Conservation (phyloP, 768 basidiomycete species). For the Coprinellus micaceus region DNA sequence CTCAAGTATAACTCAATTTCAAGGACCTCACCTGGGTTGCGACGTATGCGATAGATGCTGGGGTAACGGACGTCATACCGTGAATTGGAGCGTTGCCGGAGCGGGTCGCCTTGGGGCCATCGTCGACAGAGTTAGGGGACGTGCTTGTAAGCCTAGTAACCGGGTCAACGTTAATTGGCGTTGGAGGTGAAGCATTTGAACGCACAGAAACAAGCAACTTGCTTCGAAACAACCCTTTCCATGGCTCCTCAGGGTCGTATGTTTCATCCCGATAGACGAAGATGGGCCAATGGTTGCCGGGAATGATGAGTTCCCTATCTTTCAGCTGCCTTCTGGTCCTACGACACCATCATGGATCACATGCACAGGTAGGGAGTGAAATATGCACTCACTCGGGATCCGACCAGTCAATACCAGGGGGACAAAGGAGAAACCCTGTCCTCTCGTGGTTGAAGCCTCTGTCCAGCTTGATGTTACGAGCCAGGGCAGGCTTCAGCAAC, state of each 20-base stretch:
- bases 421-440: slow-evolving; percentile 25
- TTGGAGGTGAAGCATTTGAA: no score
- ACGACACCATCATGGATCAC: no score
- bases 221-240: slow-evolving; percentile 17
- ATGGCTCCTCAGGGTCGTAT: slow-evolving; percentile 10
- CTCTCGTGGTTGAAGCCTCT: slow-evolving; percentile 20
- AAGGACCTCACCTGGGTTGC: not conserved
- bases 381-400: slow-evolving; percentile 4
- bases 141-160: not conserved
- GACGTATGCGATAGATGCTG: not conserved
- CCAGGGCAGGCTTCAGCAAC: not conserved
- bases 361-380: not conserved
- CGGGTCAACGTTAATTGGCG: no score
- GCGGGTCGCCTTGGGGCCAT: not conserved
- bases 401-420: slow-evolving; percentile 22
- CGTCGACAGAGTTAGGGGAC: not conserved
- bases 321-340: no score
- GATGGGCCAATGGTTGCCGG: slow-evolving; percentile 12
- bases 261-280: slow-evolving; percentile 14
- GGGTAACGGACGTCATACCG: not conserved
- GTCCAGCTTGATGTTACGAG: slow-evolving; percentile 4
- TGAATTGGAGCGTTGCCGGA: not conserved
- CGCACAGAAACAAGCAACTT: not conserved
- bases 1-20: no score
- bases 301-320: no score